Base-by-base conservation (phyloP, 2,329 filamentous ascomycete genomes). In the Exophiala xenobiotica region DNA sequence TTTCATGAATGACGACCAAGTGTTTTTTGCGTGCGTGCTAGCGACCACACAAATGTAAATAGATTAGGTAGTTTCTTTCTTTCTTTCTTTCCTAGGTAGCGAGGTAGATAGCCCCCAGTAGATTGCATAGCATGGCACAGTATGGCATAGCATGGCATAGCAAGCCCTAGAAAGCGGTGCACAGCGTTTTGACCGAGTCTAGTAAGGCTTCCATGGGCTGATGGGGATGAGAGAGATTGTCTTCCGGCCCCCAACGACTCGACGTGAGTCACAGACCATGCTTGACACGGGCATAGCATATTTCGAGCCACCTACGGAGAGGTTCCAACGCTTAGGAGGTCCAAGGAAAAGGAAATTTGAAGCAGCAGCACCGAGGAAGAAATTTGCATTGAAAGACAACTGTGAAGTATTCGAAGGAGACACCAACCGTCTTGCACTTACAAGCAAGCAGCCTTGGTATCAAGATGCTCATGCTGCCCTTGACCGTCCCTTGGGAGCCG, bases 381-480 rank as follows among this genome's bases (percentile, higher is more conserved):
- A 33, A 14, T 33, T 33, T 33, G 29, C 29, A 40, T 22, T 40
- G 20, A 12, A n/a, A 20, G 23, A 22, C 11, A 14, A 40, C 8
- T n/a, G 11, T 24, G 19, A 24, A 8, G 23, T 22, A 22, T 22
- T 6, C 8, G 16, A 52, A 22, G 39, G 45, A 55, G 49, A 49
- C 53, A 56, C 53, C 53, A 49, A 56, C 53, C 53, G 23, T 53
- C 49, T 52, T 46, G 49, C 49, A 56, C 53, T 56, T 56, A 56
- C 53, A 56, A 52, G 53, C 53, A 56, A 52, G 49, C 53, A 56
- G 53, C 53, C 39, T 54, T 53, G 53, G 53, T 55, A 49, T 46
- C 49, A 29, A 18, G 27, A 52, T 48, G 45, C 45, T 51, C 46
- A 49, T 55, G 53, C 53, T 55, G 53, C 44, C 53, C 20, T 40